Base-by-base conservation (phyloP, 2,329 filamentous ascomycete species). In the Elsinoe arachidis region DNA sequence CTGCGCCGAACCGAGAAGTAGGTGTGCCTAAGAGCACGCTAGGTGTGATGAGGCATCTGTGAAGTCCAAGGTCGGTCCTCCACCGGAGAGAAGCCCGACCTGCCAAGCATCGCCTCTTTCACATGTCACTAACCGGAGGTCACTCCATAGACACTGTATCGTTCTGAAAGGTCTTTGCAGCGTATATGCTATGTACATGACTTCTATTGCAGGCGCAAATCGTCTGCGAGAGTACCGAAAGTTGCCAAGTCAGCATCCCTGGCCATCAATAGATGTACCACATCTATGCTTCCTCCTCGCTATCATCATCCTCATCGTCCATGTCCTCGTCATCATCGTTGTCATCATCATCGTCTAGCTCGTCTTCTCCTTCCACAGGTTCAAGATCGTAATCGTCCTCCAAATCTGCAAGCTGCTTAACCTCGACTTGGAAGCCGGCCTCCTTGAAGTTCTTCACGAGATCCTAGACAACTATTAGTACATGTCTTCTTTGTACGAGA, bases 351-450 rank as follows among this genome's bases (percentile, higher is more conserved):
- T 81, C 80, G 0, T 79, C 77, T 0, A 78, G 77, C 0, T 81
- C 81, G 2, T 82, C 83, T 3, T 82, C 81, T 0, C 79, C 83
- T 2, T 79, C 80, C 1, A 76, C 77, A 2, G 78, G 79, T 69
- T 87, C 80, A 47, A 96, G 73, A 0, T 92, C 92, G 68, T 97
- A 97, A 66, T 90, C 88, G 62, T 96, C 89, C 70, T 95, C 84
- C 71, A 95, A 97, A 65, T 87, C 80, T 41, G 84, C 83, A 52
- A 97, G 77, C 26, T 85, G 78, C 67, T 85, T 85, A 38, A 88
- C 79, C 67, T 88, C 80, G 0, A 87, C 86, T 69, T 85, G 85
- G 76, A 95, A 99, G 0, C 90, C 90, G 58, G 83, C 84, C 1
- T 75, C 76, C 63, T 83, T 79, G 65, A 97, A 88, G 1, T 86